These are phyloP conservation scores for Entomortierella parvispora DNA, from an alignment of 192 early-diverging fungal species.

Conservation along the genomic window DNA sequence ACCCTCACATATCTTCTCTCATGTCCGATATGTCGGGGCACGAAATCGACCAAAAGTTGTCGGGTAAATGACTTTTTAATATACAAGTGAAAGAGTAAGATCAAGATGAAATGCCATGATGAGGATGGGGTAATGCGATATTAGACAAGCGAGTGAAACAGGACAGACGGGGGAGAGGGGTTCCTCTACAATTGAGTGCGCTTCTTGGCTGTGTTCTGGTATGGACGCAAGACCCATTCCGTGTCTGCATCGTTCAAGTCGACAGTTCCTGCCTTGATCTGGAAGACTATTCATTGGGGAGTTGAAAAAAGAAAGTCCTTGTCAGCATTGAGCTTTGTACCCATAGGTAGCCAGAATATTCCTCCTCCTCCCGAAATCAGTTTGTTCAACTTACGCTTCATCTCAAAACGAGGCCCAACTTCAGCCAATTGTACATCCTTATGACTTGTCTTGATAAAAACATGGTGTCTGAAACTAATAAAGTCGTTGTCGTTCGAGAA, in stretches of 20 bases:
- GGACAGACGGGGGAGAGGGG: neutral
- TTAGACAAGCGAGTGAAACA: neutral
- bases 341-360: conserved; percentile 6
- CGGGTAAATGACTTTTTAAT: no score
- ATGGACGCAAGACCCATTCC: conserved; percentile 96
- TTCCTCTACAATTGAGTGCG: conserved; percentile 70
- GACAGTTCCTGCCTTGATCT: conserved; percentile 95
- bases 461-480: conserved; percentile 98
- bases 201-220: conserved; percentile 88
- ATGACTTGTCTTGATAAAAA: conserved; percentile 88
- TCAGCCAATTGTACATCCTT: conserved; percentile 95
- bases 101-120: no score
- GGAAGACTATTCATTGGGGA: conserved; percentile 71
- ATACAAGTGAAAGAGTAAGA: no score
- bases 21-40: no score
- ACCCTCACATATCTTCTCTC: no score
- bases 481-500: conserved; percentile 97
- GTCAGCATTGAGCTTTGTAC: neutral
- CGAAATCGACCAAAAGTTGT: no score
- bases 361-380: neutral
- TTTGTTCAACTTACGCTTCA: conserved; percentile 73
- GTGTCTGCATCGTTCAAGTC: conserved; percentile 95
- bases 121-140: no score
- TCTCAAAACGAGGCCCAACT: conserved; percentile 98
- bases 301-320: neutral